phyloP scores from a whole-genome alignment of 768 basidiomycete species.

The Hericium rajendrae region DNA sequence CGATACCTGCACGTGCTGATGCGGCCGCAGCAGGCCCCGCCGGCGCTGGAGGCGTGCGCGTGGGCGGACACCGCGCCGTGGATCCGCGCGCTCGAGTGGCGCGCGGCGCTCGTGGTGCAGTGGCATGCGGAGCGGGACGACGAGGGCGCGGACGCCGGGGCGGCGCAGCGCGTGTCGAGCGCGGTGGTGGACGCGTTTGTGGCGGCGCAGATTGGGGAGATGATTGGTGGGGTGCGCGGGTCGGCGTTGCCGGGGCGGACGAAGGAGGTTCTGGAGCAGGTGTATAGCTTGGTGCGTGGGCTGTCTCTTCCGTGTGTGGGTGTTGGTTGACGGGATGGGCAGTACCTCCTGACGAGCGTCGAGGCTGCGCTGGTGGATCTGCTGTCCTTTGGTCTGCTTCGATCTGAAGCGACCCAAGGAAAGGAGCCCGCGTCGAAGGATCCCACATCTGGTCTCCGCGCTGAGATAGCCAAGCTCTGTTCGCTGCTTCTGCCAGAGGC shows the following conservation, averaged over 20 bases:
- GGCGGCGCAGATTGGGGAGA: slow-evolving; percentile 41
- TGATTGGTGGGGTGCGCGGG: slow-evolving; percentile 27
- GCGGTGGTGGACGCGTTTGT: slow-evolving; percentile 66
- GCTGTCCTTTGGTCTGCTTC: slow-evolving; percentile 43
- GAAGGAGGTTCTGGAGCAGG: slow-evolving; percentile 16
- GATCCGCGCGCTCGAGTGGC: slow-evolving; percentile 49
- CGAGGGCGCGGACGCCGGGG: slow-evolving; percentile 40
- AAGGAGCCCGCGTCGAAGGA: slow-evolving; percentile 39
- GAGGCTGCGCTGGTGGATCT: slow-evolving; percentile 50
- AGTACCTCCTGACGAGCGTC: slow-evolving; percentile 54
- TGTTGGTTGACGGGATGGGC: background rate
- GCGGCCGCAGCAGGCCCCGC: background rate
- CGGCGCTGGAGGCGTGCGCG: slow-evolving; percentile 6
- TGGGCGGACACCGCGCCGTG: slow-evolving; percentile 31
- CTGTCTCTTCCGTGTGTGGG: background rate
- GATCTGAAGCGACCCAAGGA: slow-evolving; percentile 8
- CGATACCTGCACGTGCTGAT: slow-evolving; percentile 48
- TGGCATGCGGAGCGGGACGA: slow-evolving; percentile 26
- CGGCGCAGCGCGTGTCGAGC: slow-evolving; percentile 46
- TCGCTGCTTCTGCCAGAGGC: slow-evolving; percentile 48
- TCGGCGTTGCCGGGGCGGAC: slow-evolving; percentile 11
- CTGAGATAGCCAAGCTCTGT: slow-evolving; percentile 40
- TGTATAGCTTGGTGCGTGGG: slow-evolving; percentile 37
- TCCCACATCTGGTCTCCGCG: slow-evolving; percentile 38
- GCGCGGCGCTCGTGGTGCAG: slow-evolving; percentile 52